Evolutionary conservation across 1,284 basidiomycete species (phyloP).

Genomic region (Vanrija sp.): DNA sequence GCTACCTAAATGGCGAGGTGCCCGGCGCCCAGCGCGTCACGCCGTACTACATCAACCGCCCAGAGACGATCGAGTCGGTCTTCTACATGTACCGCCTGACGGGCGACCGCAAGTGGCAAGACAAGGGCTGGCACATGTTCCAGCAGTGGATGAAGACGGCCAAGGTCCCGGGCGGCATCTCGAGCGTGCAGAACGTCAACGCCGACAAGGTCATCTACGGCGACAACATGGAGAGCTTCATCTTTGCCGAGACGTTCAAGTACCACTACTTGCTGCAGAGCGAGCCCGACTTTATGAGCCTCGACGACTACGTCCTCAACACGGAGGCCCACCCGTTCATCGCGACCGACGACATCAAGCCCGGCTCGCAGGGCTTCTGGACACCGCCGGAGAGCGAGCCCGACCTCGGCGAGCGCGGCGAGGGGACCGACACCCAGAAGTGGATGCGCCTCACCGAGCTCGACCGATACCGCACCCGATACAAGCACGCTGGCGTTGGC

Average conservation of each 20-base stretch:
- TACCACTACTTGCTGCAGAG: constrained; percentile 53
- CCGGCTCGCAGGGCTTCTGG: constrained; percentile 38
- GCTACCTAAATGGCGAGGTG: constrained; percentile 35
- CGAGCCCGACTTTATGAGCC: constrained; percentile 53
- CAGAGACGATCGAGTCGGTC: constrained; percentile 58
- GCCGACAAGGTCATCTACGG: constrained; percentile 21
- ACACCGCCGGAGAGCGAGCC: constrained; percentile 10
- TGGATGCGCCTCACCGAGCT: constrained; percentile 28
- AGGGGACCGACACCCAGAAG: constrained; percentile 47
- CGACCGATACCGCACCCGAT: constrained; percentile 1
- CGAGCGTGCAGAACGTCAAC: constrained; percentile 51
- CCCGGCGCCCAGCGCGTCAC: constrained; percentile 33
- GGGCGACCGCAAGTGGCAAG: constrained; percentile 56
- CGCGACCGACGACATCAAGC: constrained; percentile 30
- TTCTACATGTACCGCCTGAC: constrained; percentile 55
- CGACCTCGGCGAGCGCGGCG: constrained; percentile 34
- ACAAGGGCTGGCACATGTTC: constrained; percentile 60
- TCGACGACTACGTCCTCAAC: constrained; percentile 58
- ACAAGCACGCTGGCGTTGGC: neutral
- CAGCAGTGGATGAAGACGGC: constrained; percentile 53
- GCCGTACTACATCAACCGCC: constrained; percentile 49
- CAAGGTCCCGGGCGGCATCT: constrained; percentile 47
- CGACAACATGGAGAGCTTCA: constrained; percentile 54
- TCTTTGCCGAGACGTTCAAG: constrained; percentile 57
- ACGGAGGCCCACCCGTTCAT: constrained; percentile 52